Evolutionary conservation across 2,329 filamentous ascomycete species (phyloP).

Genomic region (Emergomyces africanus): DNA sequence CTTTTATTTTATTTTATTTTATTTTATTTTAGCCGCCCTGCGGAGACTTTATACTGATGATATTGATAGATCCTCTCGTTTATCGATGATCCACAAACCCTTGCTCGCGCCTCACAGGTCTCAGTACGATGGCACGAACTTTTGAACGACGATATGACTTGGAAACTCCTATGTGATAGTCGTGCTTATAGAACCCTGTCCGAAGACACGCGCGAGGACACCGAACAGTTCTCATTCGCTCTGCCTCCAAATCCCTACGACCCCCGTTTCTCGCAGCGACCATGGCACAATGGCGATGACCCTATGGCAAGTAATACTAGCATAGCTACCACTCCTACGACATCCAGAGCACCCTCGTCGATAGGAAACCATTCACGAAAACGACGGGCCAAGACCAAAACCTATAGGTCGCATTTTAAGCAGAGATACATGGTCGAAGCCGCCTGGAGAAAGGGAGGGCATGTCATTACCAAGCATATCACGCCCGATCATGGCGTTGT

Average conservation of each 20-base stretch:
- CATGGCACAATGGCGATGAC: neutral
- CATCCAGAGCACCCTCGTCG: neutral
- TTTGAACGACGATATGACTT: conserved; percentile 91
- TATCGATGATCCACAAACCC: conserved; percentile 89
- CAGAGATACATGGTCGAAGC: conserved; percentile 95
- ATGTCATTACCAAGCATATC: conserved; percentile 70
- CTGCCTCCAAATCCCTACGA: neutral
- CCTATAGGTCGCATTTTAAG: conserved; percentile 96
- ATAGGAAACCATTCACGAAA: conserved; percentile 17
- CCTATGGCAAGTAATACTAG: neutral
- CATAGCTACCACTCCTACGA: neutral
- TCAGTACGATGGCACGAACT: conserved; percentile 88
- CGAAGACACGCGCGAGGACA: conserved; percentile 28
- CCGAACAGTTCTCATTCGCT: conserved; percentile 21
- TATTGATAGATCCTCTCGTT: conserved; percentile 72
- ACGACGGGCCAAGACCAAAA: conserved; percentile 53
- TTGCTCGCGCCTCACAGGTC: conserved; percentile 91
- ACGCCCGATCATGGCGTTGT: conserved; percentile 95
- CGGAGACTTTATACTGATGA: neutral
- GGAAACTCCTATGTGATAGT: conserved; percentile 94
- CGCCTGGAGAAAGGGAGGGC: conserved; percentile 88
- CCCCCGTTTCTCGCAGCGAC: neutral
- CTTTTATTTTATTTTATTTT: neutral
- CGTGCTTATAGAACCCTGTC: conserved; percentile 64
- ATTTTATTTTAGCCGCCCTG: neutral